Percentiles rank a stretch among this genome's conserved stretches.
Evolutionary conservation across 768 basidiomycete species (phyloP).

Genomic region (Lentinula lateritia): DNA sequence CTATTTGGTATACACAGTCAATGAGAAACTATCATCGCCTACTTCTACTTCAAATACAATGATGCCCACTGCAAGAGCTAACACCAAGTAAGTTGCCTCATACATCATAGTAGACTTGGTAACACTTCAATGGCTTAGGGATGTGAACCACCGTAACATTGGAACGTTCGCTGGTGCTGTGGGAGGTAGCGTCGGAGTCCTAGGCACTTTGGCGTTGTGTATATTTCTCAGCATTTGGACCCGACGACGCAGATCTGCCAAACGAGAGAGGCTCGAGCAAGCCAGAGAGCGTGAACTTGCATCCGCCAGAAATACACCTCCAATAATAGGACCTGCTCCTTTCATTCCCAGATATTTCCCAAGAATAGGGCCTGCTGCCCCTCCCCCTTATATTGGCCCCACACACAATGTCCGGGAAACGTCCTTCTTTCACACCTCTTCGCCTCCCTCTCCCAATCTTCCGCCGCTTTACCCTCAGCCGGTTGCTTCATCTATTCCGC

Average conservation of each 20-base stretch:
- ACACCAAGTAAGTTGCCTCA: conserved; percentile 18
- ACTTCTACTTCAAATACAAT: conserved; percentile 8
- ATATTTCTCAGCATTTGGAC: conserved; percentile 48
- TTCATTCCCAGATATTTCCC: conserved; percentile 59
- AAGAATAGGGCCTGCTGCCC: conserved; percentile 36
- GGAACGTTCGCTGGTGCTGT: conserved; percentile 52
- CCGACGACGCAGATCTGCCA: conserved; percentile 34
- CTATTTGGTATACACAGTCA: conserved; percentile 34
- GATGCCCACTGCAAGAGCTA: conserved; percentile 13
- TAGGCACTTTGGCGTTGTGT: conserved; percentile 38
- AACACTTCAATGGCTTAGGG: background rate
- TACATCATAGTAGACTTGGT: background rate
- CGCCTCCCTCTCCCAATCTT: background rate
- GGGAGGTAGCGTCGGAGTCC: conserved; percentile 45
- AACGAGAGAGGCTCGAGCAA: conserved; percentile 32
- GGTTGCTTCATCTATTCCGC: background rate
- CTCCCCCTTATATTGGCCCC: conserved; percentile 30
- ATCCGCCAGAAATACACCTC: conserved; percentile 23
- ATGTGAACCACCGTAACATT: conserved; percentile 13
- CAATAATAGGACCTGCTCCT: conserved; percentile 38
- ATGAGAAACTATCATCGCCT: conserved; percentile 10
- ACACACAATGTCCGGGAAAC: conserved; percentile 6
- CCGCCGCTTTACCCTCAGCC: background rate
- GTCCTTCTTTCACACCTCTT: background rate
- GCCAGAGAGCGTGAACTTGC: conserved; percentile 11